Evolutionary conservation across 2,329 filamentous ascomycete species (phyloP).

Genomic region (Allantophomopsis cytisporea): DNA sequence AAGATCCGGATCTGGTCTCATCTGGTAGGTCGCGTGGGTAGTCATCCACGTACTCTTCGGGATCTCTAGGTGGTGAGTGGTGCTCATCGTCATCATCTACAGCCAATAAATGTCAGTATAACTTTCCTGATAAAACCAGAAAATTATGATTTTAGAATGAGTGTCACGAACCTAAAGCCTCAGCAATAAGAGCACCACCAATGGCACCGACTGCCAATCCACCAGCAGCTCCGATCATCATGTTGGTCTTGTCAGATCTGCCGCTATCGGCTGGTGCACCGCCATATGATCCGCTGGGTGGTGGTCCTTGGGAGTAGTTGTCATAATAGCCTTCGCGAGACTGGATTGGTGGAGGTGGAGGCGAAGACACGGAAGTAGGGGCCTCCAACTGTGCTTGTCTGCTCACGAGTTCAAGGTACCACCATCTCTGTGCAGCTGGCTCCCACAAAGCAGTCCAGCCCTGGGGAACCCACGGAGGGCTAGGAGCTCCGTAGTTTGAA

Average conservation of each 20-base stretch:
- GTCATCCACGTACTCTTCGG: slow-evolving; percentile 27
- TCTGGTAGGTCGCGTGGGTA: slow-evolving; percentile 12
- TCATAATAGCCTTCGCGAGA: too few relatives aligned
- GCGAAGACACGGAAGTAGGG: too few relatives aligned
- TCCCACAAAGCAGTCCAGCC: slow-evolving; percentile 55
- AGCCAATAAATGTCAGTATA: slow-evolving; percentile 6
- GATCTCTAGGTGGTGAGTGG: background rate
- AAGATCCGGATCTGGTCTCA: slow-evolving; percentile 1
- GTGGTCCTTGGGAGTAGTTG: background rate
- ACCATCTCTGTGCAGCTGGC: slow-evolving; percentile 44
- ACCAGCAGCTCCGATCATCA: slow-evolving; percentile 40
- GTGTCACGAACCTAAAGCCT: slow-evolving; percentile 35
- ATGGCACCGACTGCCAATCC: slow-evolving; percentile 41
- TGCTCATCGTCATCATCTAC: slow-evolving; percentile 22
- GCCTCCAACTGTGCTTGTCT: too few relatives aligned
- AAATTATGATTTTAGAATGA: background rate
- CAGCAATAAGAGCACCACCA: slow-evolving; percentile 41
- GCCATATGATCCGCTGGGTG: slow-evolving; percentile 10
- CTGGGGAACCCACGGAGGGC: slow-evolving; percentile 34
- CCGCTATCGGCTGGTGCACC: slow-evolving; percentile 5
- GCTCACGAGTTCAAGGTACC: slow-evolving; percentile 37
- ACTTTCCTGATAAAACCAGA: too few relatives aligned
- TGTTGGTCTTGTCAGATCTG: slow-evolving; percentile 27
- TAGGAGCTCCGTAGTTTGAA: background rate
- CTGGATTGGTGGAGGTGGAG: too few relatives aligned